A percentile compares a stretch with the other conserved stretches of the same genome.
Conservation (phyloP, 208 protist genomes). For the Herpetomonas samuelpessoai region DNA sequence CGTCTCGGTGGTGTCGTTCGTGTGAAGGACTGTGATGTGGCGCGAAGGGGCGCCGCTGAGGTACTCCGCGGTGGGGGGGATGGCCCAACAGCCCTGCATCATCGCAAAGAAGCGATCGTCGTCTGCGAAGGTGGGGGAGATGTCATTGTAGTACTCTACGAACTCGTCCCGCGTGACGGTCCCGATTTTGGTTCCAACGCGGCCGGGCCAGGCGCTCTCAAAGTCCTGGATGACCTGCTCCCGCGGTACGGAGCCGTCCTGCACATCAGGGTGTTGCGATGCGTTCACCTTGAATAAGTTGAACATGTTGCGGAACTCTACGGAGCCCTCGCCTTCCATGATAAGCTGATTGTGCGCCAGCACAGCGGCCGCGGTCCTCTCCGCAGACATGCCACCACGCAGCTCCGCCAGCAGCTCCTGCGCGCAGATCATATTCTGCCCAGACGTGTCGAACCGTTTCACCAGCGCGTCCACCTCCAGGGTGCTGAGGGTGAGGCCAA, state of each 20-base stretch:
- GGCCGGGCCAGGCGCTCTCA: conserved; percentile 71
- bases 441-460: conserved; percentile 62
- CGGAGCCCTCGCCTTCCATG: conserved; percentile 73
- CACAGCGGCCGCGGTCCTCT: conserved; percentile 57
- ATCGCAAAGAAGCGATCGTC: conserved; percentile 83
- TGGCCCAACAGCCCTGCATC: conserved; percentile 66
- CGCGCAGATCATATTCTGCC: conserved; percentile 68
- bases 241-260: conserved; percentile 46
- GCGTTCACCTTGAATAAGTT: conserved; percentile 68
- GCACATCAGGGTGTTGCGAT: conserved; percentile 57
- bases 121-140: conserved; percentile 68
- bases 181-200: conserved; percentile 48
- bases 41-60: conserved; percentile 39
- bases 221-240: conserved; percentile 84
- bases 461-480: conserved; percentile 77
- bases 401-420: conserved; percentile 80
- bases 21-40: conserved; percentile 56
- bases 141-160: conserved; percentile 90
- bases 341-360: conserved; percentile 67
- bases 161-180: conserved; percentile 81
- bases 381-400: conserved; percentile 64
- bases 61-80: conserved; percentile 68
- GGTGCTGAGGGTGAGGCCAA: conserved; percentile 54
- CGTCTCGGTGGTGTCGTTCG: conserved; percentile 51
- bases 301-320: conserved; percentile 74